Evolutionary conservation across 768 basidiomycete species (phyloP).

Genomic region (Terana coerulea): DNA sequence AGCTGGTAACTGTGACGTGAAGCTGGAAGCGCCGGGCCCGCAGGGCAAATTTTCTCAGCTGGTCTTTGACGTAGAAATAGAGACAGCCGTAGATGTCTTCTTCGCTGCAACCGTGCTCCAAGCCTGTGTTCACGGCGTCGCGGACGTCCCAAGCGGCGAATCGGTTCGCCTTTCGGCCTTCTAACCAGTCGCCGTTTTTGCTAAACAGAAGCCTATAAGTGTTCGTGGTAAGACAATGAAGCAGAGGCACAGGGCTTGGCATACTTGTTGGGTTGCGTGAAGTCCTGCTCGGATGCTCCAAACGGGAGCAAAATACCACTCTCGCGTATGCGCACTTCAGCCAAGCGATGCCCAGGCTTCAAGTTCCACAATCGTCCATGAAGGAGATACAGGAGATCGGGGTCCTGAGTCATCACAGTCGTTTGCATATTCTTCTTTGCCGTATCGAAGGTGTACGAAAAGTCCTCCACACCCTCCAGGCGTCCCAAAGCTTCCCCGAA

Average conservation of each 20-base stretch:
- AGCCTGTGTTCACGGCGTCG: background rate
- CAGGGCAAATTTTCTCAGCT: background rate
- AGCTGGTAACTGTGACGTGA: background rate
- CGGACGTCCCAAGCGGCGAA: background rate
- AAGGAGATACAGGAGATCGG: background rate
- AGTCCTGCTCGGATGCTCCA: background rate
- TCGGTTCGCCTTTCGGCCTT: background rate
- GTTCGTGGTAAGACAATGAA: background rate
- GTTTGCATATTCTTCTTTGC: background rate
- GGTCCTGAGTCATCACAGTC: background rate
- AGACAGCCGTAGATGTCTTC: background rate
- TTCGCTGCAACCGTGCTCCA: background rate
- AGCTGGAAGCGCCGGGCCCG: background rate
- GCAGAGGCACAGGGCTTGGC: background rate
- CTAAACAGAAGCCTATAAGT: background rate
- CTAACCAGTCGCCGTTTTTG: background rate
- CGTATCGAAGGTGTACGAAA: background rate
- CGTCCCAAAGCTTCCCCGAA: background rate
- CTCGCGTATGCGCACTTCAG: background rate
- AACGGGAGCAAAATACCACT: background rate
- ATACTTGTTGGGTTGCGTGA: background rate
- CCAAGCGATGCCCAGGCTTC: background rate
- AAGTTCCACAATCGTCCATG: background rate
- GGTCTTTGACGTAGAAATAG: background rate
- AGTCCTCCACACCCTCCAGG: background rate